A percentile compares a stretch with the other conserved stretches of the same genome.
Conservation (phyloP, 306 rosid species). For the Oemleria cerasiformis region DNA sequence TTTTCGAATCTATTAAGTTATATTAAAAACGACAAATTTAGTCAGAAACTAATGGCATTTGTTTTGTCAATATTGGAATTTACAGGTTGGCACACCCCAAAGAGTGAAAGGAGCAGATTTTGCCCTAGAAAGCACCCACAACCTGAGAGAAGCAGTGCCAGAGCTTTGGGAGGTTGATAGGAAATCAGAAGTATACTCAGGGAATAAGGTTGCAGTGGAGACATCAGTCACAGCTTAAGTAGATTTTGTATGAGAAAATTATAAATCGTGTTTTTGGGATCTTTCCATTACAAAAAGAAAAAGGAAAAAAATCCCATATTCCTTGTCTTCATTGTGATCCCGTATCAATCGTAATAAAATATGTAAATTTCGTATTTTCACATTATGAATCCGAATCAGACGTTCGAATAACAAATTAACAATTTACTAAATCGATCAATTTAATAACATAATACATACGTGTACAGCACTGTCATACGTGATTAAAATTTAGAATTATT, state of each 20-base stretch:
- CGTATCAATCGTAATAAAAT: slow-evolving; percentile 8
- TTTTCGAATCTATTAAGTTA: too few relatives aligned
- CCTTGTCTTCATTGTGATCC: neutral
- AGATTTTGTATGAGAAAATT: neutral
- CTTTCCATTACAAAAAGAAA: neutral
- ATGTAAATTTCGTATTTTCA: neutral
- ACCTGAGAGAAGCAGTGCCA: slow-evolving; percentile 84
- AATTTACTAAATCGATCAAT: neutral
- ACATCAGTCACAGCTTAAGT: slow-evolving; percentile 72
- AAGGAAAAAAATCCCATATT: neutral
- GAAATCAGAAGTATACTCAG: slow-evolving; percentile 70
- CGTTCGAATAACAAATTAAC: neutral
- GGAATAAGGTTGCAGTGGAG: slow-evolving; percentile 64
- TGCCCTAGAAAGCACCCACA: slow-evolving; percentile 92
- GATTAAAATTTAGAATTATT: neutral
- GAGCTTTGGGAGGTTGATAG: slow-evolving; percentile 75
- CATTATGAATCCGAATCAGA: neutral
- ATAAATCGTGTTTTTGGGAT: slow-evolving; percentile 13
- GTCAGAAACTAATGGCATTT: neutral
- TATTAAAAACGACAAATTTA: neutral
- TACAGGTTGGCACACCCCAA: slow-evolving; percentile 80
- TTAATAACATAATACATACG: neutral
- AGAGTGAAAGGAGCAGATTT: slow-evolving; percentile 89
- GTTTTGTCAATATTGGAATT: neutral
- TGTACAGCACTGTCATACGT: neutral